Base-by-base conservation (phyloP, 768 basidiomycete species). In the Cystofilobasidium capitatum region DNA sequence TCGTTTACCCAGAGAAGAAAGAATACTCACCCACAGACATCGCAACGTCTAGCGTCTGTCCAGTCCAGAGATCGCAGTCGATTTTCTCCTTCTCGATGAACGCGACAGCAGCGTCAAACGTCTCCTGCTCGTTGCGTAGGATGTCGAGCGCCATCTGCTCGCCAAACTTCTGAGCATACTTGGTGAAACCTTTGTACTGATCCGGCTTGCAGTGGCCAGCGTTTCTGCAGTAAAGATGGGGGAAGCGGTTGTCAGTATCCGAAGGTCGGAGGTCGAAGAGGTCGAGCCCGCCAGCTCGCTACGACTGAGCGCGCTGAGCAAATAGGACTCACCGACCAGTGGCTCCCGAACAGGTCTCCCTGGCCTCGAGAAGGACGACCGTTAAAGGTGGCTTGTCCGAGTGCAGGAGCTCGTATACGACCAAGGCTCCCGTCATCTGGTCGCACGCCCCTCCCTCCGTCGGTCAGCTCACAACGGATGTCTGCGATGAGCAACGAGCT, bases 1-100 rank as follows among this genome's bases (percentile, higher is more conserved):
- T 8, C 8, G 17, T 7, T 13, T 10, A 59, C 10, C 33, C 13
- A 29, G 57, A 14, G 5, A 2, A 31, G 6, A 14, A 35, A 17
- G n/a, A 54, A 54, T 10, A n/a, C 57, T 8, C 57, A 39, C 37
- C 57, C n/a, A 22, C 17, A 14, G 33, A 35, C 57, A 59, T 59
- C 6, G 58, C 58, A 12, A 59, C 58, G 26, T 59, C 58, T 47
- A 74, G 70, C 37, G 71, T 74, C 64, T 72, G 68, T 26, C 73
- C 73, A 20, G 68, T 70, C 73, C 73, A 74, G 1, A 74, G 69
- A 47, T 74, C 73, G 45, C 72, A 72, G 14, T 72, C 70, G 17
- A 72, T 70, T 12, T 69, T 58, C 22, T 74, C 57, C 42, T 65
- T 47, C 59, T 51, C 57, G 20, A 74, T 70, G 55, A 71, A 74